Conservation (phyloP, 1,284 basidiomycete species). For the Filobasidium uniguttulatum region DNA sequence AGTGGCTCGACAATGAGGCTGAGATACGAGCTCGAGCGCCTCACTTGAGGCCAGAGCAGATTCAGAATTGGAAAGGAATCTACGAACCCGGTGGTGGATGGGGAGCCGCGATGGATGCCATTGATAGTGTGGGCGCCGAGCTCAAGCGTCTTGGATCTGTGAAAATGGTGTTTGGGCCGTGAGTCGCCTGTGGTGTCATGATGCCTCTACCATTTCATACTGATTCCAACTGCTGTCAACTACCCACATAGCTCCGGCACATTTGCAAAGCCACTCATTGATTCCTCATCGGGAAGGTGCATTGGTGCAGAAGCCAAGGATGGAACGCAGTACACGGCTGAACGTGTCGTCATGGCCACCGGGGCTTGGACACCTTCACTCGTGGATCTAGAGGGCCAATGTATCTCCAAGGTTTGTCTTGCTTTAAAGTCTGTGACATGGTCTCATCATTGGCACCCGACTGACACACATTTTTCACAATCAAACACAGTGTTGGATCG, state of each 20-base stretch:
- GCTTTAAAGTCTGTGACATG: background rate
- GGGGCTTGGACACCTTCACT: conserved; percentile 33
- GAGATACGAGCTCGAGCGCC: conserved; percentile 12
- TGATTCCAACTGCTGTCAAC: too few relatives aligned
- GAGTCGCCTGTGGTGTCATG: background rate
- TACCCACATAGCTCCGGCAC: conserved; percentile 18
- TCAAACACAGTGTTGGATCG: conserved; percentile 25
- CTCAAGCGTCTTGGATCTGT: conserved; percentile 25
- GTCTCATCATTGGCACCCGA: background rate
- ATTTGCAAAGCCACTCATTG: conserved; percentile 22
- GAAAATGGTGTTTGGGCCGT: conserved; percentile 22
- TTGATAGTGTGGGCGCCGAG: conserved; percentile 27
- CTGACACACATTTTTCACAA: background rate
- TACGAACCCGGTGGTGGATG: conserved; percentile 27
- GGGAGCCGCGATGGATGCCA: conserved; percentile 29
- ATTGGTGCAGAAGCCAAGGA: conserved; percentile 26
- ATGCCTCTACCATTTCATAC: background rate
- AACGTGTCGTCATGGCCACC: conserved; percentile 31
- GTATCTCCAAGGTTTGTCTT: conserved; percentile 27
- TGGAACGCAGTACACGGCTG: conserved; percentile 24
- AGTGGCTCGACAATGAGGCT: conserved; percentile 14
- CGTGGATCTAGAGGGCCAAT: conserved; percentile 33
- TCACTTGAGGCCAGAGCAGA: conserved; percentile 7
- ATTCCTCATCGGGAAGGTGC: conserved; percentile 17
- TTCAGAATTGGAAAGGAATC: conserved; percentile 25